These are phyloP conservation scores for Teratosphaeria destructans DNA, from an alignment of 2,329 filamentous ascomycete genomes.

Conservation along the genomic window DNA sequence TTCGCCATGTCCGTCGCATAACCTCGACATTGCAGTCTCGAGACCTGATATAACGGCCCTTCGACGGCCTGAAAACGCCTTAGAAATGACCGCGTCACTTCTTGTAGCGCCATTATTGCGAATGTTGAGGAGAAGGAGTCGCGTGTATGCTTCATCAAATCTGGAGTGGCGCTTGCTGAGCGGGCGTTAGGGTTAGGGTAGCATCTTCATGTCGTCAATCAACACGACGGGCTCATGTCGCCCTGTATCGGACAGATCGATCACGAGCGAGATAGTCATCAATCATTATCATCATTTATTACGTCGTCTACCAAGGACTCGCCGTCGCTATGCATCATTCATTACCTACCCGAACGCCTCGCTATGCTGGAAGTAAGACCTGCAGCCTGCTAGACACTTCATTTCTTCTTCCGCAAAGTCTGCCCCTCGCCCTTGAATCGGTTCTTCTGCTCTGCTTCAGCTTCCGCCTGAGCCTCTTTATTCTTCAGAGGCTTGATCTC, in stretches of 20 bases:
- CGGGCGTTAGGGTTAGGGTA: no score
- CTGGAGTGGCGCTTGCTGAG: not conserved
- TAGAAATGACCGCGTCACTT: slow-evolving; percentile 21
- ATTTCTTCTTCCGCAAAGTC: slow-evolving; percentile 68
- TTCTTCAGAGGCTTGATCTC: slow-evolving; percentile 82
- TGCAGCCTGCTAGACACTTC: not conserved
- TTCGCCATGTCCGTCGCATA: slow-evolving; percentile 20
- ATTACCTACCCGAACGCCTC: not conserved
- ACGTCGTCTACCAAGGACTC: slow-evolving; percentile 11
- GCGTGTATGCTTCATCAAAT: slow-evolving; percentile 3
- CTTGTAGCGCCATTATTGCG: slow-evolving; percentile 21
- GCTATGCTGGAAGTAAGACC: not conserved
- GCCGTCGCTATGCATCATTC: not conserved
- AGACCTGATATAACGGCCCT: slow-evolving; percentile 9
- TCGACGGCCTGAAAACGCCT: slow-evolving; percentile 15
- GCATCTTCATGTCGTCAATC: not conserved
- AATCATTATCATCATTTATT: not conserved
- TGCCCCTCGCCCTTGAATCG: slow-evolving; percentile 59
- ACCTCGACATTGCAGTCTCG: slow-evolving; percentile 19
- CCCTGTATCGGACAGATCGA: not conserved
- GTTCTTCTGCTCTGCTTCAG: slow-evolving; percentile 54
- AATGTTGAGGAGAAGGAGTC: not conserved
- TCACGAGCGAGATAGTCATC: not conserved
- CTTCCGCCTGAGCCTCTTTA: slow-evolving; percentile 58
- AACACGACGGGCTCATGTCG: not conserved